These are phyloP conservation scores for Fusarium mundagurra DNA, from an alignment of 2,329 filamentous ascomycete species.

Conservation along the genomic window DNA sequence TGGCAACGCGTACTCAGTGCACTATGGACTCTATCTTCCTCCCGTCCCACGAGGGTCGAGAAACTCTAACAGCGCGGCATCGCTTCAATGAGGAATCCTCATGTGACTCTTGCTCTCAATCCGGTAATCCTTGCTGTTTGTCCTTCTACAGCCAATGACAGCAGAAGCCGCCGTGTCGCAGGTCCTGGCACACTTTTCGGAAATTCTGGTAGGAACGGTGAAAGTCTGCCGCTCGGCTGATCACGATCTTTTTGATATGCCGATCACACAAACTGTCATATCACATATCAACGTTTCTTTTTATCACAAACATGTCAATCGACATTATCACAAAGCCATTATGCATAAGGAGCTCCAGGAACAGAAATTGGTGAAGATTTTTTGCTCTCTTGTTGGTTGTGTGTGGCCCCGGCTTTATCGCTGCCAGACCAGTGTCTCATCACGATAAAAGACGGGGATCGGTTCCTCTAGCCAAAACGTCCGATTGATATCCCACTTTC, in stretches of 20 bases:
- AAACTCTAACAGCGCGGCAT: constrained; percentile 17
- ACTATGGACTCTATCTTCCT: neutral
- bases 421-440: constrained; percentile 42
- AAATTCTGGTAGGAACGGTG: constrained; percentile 31
- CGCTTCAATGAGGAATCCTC: neutral
- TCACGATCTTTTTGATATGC: constrained; percentile 24
- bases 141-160: constrained; percentile 10
- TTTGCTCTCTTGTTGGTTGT: neutral
- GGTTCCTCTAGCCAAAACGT: constrained; percentile 19
- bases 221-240: neutral
- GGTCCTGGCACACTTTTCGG: constrained; percentile 11
- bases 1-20: neutral
- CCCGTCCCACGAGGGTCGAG: neutral
- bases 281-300: neutral
- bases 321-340: neutral
- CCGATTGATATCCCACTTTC: constrained; percentile 5
- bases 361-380: constrained; percentile 7
- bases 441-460: constrained; percentile 21
- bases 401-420: constrained; percentile 26
- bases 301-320: neutral
- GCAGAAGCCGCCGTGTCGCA: neutral
- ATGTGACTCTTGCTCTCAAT: constrained; percentile 10
- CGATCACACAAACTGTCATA: constrained; percentile 4
- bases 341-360: neutral
- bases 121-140: constrained; percentile 5